A percentile compares a stretch with the other conserved stretches of the same genome.
Evolutionary conservation across 345 rosid species (phyloP).

Genomic region (Lepidium didymum): DNA sequence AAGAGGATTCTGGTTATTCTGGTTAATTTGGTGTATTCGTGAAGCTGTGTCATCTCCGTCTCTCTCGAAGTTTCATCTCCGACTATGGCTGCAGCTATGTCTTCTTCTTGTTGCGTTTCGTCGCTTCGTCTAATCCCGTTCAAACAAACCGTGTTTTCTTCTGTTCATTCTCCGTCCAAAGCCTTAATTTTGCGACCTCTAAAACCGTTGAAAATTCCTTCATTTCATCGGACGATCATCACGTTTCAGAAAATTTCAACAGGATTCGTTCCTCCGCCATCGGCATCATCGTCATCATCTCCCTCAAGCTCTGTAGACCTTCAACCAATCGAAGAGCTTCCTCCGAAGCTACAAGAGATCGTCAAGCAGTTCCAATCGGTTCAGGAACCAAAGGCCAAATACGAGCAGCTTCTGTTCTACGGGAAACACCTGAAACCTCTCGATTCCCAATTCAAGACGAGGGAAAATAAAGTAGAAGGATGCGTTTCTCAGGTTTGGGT

Average conservation of each 20-base stretch:
- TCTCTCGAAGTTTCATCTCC: constrained; percentile 17
- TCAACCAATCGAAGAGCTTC: constrained; percentile 76
- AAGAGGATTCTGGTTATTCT: background rate
- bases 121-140: constrained; percentile 10
- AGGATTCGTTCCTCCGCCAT: background rate
- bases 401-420: constrained; percentile 79
- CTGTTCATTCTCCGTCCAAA: constrained; percentile 23
- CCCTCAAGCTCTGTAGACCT: constrained; percentile 36
- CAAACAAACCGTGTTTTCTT: background rate
- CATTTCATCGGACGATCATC: constrained; percentile 33
- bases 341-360: constrained; percentile 82
- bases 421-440: constrained; percentile 72
- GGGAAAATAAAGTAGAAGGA: constrained; percentile 83
- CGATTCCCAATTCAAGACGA: constrained; percentile 58
- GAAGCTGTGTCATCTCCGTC: background rate
- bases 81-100: constrained; percentile 23
- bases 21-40: background rate
- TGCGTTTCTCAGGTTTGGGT: constrained; percentile 98
- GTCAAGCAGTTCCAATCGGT: constrained; percentile 79
- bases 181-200: constrained; percentile 16
- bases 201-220: constrained; percentile 24
- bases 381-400: constrained; percentile 62
- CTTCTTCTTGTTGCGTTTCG: constrained; percentile 16
- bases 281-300: constrained; percentile 35
- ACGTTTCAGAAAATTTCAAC: constrained; percentile 38